Evolutionary conservation across 176 grass and related monocot genomes (phyloP), one percentile per base, ranked within the genome.

Genomic region (Musa itinerans): DNA sequence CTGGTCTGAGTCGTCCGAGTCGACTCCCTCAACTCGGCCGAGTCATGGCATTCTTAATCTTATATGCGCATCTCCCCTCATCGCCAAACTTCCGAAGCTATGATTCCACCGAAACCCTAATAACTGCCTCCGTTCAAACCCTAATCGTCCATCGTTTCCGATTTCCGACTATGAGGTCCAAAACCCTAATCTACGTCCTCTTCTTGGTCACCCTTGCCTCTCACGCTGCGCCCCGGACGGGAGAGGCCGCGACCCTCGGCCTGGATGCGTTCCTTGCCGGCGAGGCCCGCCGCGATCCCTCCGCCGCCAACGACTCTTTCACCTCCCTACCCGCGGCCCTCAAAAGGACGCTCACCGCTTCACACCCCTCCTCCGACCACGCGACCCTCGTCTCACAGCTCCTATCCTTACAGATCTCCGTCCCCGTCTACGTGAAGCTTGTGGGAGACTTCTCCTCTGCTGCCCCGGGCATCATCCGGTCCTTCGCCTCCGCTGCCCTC

Each of bases 231-330:
- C 29, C 74, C 17, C 21, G 63, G 24, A 26, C 9, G 51, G 20
- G 68, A 1, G 51, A 65, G 22, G 49, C 82, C 6, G 15, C 82
- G 11, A 66, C 81, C 19, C 27, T 80, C 56, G 90, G 90, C 43
- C 82, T 93, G 58, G 87, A 89, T 43, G 62, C 84, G 79, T 85
- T 93, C 84, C 84, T 93, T 13, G 75, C 82, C 13, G 76, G 77
- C 1, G 74, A 82, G 29, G 69, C 65, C 80, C 19, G 34, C 56
- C 80, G 77, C 53, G 90, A 89, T 11, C 85, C 82, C 50, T 58
- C 74, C 21, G 90, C 87, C 23, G 15, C 34, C 22, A 87, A 87
- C 80, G 90, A 93, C 70, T 86, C 87, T 70, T 93, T 83, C 77
- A 19, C 9, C 52, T 53, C 84, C 22, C 90, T 93, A 55, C 76